Evolutionary conservation across 768 basidiomycete genomes (phyloP), one percentile per base, ranked within the genome.

Genomic region (Leucosporidium creatinivorum): DNA sequence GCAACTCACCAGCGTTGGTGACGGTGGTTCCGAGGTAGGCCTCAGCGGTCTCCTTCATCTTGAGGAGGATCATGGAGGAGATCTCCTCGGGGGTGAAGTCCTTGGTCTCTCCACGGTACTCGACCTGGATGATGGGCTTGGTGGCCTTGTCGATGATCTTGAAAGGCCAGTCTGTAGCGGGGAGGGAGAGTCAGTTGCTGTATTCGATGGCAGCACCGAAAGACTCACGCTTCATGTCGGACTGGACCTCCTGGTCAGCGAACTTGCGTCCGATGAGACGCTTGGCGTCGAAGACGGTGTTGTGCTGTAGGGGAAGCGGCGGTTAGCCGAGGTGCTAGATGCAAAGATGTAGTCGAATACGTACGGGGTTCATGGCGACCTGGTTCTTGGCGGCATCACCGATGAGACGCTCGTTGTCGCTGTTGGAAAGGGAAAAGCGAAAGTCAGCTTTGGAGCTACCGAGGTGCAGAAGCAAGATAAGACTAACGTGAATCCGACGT

Each of bases 381-480:
- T 93, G 92, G 81, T 97, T 97, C 83, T 97, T 97, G 63, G 94
- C 94, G 74, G 94, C 94, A 84, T 98, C 94, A 76, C 93, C 94
- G 78, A 98, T 97, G 74, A 98, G 85, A 82, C 94, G 93, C 84
- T 97, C 94, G 30, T 76, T 73, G 77, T 80, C 80, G 77, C 77
- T 79, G 56, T 31, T n/a, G 26, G 48, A 33, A 10, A 33, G 15
- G 4, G 33, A 26, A 5, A 18, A 23, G 4, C 17, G n/a, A 18
- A 6, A 10, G 60, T 25, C 39, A 47, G 18, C n/a, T 21, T 17
- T 19, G 7, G 21, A 26, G 47, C 26, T 25, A 54, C 1, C n/a
- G 52, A 26, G 28, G 52, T 25, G 50, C 17, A 59, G n/a, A 12
- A 28, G 1, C 15, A 50, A 21, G 21, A 6, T 4, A 8, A 7